These are phyloP conservation scores for Babesia ovis DNA, from an alignment of 169 alveolate genomes.

Conservation along the genomic window DNA sequence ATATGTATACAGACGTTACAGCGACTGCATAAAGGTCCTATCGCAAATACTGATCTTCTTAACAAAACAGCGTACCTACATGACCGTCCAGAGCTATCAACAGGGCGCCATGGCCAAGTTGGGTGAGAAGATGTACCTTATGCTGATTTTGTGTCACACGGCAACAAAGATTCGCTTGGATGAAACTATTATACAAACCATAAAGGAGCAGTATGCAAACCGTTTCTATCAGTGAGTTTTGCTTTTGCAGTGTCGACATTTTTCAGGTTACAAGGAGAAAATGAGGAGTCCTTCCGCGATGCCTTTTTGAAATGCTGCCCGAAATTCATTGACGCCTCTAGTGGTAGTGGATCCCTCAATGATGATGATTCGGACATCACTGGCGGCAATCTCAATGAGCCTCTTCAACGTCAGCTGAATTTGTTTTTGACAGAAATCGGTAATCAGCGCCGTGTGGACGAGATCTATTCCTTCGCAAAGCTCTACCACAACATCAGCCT, in stretches of 20 bases:
- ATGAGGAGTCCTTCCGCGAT: conserved; percentile 79
- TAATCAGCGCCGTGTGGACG: conserved; percentile 74
- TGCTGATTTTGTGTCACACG: conserved; percentile 78
- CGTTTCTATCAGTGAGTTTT: conserved; percentile 75
- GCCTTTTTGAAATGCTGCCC: conserved; percentile 78
- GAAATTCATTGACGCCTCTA: conserved; percentile 79
- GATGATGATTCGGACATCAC: conserved; percentile 59
- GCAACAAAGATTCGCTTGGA: conserved; percentile 72
- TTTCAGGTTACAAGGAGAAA: conserved; percentile 72
- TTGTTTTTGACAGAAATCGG: conserved; percentile 74
- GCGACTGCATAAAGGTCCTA: conserved; percentile 75
- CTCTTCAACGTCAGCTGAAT: conserved; percentile 68
- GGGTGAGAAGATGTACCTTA: conserved; percentile 80
- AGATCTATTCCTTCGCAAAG: conserved; percentile 79
- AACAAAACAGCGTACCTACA: conserved; percentile 73
- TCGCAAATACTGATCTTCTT: conserved; percentile 75
- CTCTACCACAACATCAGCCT: conserved; percentile 77
- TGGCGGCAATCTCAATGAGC: conserved; percentile 65
- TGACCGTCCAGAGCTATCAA: conserved; percentile 77
- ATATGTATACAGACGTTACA: conserved; percentile 71
- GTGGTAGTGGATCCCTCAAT: conserved; percentile 39
- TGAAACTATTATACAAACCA: conserved; percentile 75
- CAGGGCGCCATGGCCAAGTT: conserved; percentile 72
- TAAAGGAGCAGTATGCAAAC: conserved; percentile 80
- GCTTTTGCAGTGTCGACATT: not conserved